Base-by-base conservation (phyloP, 2,329 filamentous ascomycete species). In the Fusarium keratoplasticum region DNA sequence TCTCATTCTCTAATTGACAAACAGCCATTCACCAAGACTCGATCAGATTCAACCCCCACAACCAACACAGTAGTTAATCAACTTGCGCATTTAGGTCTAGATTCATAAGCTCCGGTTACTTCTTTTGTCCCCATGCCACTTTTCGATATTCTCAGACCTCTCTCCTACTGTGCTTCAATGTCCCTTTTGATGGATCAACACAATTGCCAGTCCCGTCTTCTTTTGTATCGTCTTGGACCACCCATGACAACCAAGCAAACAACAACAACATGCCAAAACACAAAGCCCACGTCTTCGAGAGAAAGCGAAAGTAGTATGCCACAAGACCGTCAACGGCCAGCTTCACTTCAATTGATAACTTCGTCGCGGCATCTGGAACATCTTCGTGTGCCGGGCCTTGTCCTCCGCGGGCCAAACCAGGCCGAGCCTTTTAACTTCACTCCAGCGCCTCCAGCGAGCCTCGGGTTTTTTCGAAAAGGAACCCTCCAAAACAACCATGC, bases 321-420 rank as follows among this genome's bases (percentile, higher is more conserved):
- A 76, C 75, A 73, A 66, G 74, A 65, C 75, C 75, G 57, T 76
- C 74, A 69, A 67, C 59, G 70, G 76, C 70, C 76, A 76, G 61
- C 67, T 78, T 78, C 75, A 78, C 70, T 78, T 78, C 75, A 78
- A 78, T 77, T 78, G 76, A 76, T 75, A 78, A 77, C 67, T 76
- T 73, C 64, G 70, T 73, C 70, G 72, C 74, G 70, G 72, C 72
- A 74, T 77, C 72, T 67, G 66, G 73, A 71, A 76, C 69, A 75
- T 69, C 69, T 75, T 68, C 68, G 72, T 61, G 52, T 77, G 74
- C 70, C 59, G 64, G 69, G 61, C 52, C 69, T 67, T 68, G 61
- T 73, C 72, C 70, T 70, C 74, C 71, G 60, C 63, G 54, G 70
- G 68, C 58, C 72, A 71, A 65, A 67, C 66, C 68, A 70, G 60